Conservation (phyloP, 768 basidiomycete species). For the Boletus reticuloceps region DNA sequence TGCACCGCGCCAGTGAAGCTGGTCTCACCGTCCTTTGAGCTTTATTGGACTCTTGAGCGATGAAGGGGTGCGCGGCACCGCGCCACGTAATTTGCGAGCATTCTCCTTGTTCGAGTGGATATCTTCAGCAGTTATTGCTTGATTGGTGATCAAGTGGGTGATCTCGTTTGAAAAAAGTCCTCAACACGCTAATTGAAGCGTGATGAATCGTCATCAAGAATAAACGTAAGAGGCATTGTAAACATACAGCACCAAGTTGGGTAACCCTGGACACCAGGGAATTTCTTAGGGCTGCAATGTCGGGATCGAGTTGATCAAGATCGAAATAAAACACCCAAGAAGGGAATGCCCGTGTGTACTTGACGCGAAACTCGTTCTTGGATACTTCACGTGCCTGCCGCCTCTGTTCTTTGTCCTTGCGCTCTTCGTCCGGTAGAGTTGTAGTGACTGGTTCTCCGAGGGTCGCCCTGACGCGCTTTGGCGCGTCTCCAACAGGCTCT, state of each 20-base stretch:
- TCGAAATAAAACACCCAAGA: slow-evolving; percentile 86
- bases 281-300: slow-evolving; percentile 34
- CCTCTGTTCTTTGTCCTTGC: slow-evolving; percentile 47
- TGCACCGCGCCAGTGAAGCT: neutral
- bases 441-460: slow-evolving; percentile 19
- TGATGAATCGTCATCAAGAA: slow-evolving; percentile 1
- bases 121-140: slow-evolving; percentile 36
- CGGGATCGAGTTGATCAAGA: slow-evolving; percentile 44
- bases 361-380: slow-evolving; percentile 72
- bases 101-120: slow-evolving; percentile 65
- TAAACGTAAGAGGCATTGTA: neutral
- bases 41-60: slow-evolving; percentile 65
- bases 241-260: slow-evolving; percentile 76
- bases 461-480: slow-evolving; percentile 47
- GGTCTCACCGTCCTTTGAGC: slow-evolving; percentile 53
- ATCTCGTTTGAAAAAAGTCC: slow-evolving; percentile 81
- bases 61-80: slow-evolving; percentile 22
- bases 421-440: slow-evolving; percentile 33
- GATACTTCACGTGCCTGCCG: slow-evolving; percentile 51
- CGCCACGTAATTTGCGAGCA: slow-evolving; percentile 33
- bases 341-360: slow-evolving; percentile 86
- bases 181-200: slow-evolving; percentile 64
- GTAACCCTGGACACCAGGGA: slow-evolving; percentile 54
- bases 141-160: slow-evolving; percentile 84
- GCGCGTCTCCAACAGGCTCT: slow-evolving; percentile 38